phyloP scores from a whole-genome alignment of 805 yeast genomes.

The Metschnikowia gelsemii region DNA sequence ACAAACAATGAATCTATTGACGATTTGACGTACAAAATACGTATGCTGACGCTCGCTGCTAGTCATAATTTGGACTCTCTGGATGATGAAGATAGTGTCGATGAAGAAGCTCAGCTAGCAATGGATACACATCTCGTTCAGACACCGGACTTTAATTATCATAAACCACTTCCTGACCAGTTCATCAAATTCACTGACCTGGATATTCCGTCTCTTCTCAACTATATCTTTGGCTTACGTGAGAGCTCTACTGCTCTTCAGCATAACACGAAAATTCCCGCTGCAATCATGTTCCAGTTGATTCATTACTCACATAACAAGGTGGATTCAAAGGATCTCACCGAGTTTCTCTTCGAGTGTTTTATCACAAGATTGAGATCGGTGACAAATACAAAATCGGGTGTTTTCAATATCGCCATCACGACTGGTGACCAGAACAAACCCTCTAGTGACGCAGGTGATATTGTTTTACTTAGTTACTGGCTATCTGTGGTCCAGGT shows the following conservation, averaged over 20 bases:
- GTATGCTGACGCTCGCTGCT: constrained; percentile 33
- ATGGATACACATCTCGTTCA: constrained; percentile 30
- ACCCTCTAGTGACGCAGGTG: constrained; percentile 45
- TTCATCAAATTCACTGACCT: constrained; percentile 60
- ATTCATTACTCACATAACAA: constrained; percentile 64
- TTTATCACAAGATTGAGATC: constrained; percentile 62
- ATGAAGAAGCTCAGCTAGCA: constrained; percentile 27
- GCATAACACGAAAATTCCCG: constrained; percentile 58
- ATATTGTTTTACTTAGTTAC: constrained; percentile 71
- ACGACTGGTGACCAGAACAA: constrained; percentile 19
- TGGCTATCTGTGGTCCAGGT: constrained; percentile 85
- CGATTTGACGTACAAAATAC: constrained; percentile 35
- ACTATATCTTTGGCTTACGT: constrained; percentile 48
- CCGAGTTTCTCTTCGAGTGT: constrained; percentile 57
- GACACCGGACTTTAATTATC: constrained; percentile 53
- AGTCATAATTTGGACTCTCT: constrained; percentile 22
- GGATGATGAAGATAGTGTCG: constrained; percentile 25
- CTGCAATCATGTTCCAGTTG: constrained; percentile 67
- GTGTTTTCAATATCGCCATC: constrained; percentile 48
- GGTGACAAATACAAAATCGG: constrained; percentile 58
- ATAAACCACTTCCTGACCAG: constrained; percentile 54
- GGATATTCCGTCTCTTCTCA: constrained; percentile 50
- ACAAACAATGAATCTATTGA: constrained; percentile 31
- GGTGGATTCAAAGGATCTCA: constrained; percentile 53
- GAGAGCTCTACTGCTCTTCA: constrained; percentile 37